phyloP scores from a whole-genome alignment of 306 rosid genomes.

The Acacia melanoxylon region DNA sequence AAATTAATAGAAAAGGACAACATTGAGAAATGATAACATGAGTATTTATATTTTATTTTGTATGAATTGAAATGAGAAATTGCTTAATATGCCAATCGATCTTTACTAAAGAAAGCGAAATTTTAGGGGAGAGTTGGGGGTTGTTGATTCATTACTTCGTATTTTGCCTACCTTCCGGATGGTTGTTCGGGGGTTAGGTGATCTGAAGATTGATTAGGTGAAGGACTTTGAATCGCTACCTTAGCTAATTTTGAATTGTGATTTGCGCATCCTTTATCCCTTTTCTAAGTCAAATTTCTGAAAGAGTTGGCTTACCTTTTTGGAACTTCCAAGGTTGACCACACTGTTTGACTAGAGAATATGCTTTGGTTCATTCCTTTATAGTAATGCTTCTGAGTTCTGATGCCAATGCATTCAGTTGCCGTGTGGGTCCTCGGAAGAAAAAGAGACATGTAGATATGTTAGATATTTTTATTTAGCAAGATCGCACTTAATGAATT shows the following conservation, averaged over 20 bases:
- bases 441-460: not conserved
- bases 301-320: not conserved
- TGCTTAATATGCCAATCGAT: not conserved
- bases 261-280: not conserved
- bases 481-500: not conserved
- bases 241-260: not conserved
- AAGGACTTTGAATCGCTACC: conserved; percentile 32
- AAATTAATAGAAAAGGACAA: not conserved
- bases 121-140: not conserved
- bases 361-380: conserved; percentile 29
- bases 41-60: not conserved
- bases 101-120: not conserved
- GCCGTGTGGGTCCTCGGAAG: not conserved
- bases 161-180: not conserved
- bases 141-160: not conserved
- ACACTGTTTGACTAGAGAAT: not conserved
- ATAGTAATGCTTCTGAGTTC: conserved; percentile 9
- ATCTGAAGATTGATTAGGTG: not conserved
- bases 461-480: not conserved
- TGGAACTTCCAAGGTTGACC: conserved; percentile 22
- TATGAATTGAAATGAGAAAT: not conserved
- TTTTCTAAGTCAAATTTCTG: conserved; percentile 7
- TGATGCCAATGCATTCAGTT: not conserved
- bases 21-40: not conserved
- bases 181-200: conserved; percentile 35